These are phyloP conservation scores for Harrya chromipes DNA, from an alignment of 768 basidiomycete genomes.

Conservation along the genomic window DNA sequence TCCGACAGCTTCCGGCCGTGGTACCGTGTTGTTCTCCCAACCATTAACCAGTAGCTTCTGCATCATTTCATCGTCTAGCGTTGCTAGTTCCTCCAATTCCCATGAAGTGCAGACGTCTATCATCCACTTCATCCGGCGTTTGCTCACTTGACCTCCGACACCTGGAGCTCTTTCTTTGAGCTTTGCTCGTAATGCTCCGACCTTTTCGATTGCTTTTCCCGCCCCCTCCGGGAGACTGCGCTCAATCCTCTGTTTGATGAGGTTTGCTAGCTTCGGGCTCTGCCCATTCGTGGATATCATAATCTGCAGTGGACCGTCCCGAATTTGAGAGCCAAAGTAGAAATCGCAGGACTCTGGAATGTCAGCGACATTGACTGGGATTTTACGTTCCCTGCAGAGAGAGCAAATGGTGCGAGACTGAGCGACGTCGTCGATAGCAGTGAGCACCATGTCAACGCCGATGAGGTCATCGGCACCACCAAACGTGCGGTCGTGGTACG, in stretches of 20 bases:
- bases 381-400: constrained; percentile 60
- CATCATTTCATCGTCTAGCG: constrained; percentile 65
- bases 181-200: constrained; percentile 69
- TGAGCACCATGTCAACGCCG: constrained; percentile 82
- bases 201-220: constrained; percentile 74
- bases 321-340: constrained; percentile 94
- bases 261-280: constrained; percentile 85
- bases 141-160: constrained; percentile 72
- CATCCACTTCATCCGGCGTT: constrained; percentile 92
- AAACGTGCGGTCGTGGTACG: constrained; percentile 70
- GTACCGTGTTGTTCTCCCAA: constrained; percentile 69
- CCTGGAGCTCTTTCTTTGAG: constrained; percentile 82
- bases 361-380: constrained; percentile 96
- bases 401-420: constrained; percentile 70
- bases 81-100: constrained; percentile 77
- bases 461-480: constrained; percentile 60
- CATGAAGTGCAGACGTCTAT: constrained; percentile 80
- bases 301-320: constrained; percentile 87
- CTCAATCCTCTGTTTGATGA: constrained; percentile 72
- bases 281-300: constrained; percentile 96
- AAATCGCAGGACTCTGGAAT: constrained; percentile 96
- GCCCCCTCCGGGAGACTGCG: constrained; percentile 63
- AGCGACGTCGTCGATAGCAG: constrained; percentile 83
- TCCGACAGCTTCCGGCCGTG: constrained; percentile 41
- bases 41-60: constrained; percentile 71